Evolutionary conservation across 2,329 filamentous ascomycete species (phyloP), one percentile per base, ranked within the genome.

Genomic region (Claviceps purpurea): DNA sequence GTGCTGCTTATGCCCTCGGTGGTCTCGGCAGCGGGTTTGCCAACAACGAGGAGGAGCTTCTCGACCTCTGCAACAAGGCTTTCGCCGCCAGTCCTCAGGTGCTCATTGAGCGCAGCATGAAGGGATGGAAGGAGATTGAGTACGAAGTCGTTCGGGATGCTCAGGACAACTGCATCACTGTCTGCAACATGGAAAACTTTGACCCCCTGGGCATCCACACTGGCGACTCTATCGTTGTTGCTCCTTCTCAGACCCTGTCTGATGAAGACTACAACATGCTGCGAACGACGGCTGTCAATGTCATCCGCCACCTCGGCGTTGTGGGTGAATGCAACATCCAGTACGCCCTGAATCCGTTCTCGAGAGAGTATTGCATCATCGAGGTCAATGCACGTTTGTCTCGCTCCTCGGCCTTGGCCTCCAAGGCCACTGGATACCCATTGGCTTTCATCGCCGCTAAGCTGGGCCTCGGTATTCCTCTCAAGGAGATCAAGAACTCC

Each of bases 131-230:
- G 70, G 93, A 98, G 70, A 94, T 97, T 57, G 93, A 98, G 69
- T 98, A 97, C 65, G 93, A 98, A 69, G 93, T 97, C 56, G 93
- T 98, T 42, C 85, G 93, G 63, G 93, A 97, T 73, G 86, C 84
- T 53, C 83, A 89, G 61, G 90, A 98, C 73, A 97, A 97, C 77
- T 98, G 93, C 68, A 97, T 98, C 66, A 98, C 93, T 6, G 93
- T 98, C 56, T 98, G 93, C 70, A 98, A 98, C 75, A 97, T 98
- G 93, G 93, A 98, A 74, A 98, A 98, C 73, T 98, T 98, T 64
- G 93, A 98, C 68, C 93, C 93, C 52, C 82, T 98, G 1, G 93
- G 93, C 62, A 97, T 97, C 57, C 93, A 97, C 65, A 98, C 93
- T 2, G 93, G 93, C 68, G 93, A 98, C 66, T 97, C 91, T 13